Evolutionary conservation across 2,329 filamentous ascomycete species (phyloP).

Genomic region (Stachybotrys elegans): DNA sequence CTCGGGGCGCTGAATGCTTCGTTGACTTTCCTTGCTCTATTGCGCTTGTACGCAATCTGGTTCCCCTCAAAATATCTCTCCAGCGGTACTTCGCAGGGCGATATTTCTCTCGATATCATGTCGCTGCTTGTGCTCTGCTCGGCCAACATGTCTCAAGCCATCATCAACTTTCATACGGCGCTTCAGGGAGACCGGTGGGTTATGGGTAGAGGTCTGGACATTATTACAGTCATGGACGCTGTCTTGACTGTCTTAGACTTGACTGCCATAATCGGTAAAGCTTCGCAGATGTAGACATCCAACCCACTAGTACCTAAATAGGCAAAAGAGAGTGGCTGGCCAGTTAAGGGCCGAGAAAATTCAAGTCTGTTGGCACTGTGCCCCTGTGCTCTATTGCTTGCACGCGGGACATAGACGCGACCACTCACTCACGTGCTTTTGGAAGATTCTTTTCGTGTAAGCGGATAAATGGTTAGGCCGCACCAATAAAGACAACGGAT

Average conservation of each 20-base stretch:
- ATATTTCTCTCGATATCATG: conserved; percentile 13
- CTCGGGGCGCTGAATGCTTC: conserved; percentile 17
- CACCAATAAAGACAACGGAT: no score
- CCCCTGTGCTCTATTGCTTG: no score
- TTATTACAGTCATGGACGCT: conserved; percentile 18
- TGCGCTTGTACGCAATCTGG: conserved; percentile 12
- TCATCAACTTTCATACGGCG: conserved; percentile 15
- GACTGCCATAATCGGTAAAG: conserved; percentile 7
- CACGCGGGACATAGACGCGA: no score
- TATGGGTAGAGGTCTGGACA: conserved; percentile 19
- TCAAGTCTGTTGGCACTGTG: no score
- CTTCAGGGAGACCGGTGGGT: conserved; percentile 15
- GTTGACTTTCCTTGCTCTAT: conserved; percentile 12
- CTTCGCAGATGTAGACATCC: no score
- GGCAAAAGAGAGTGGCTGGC: no score
- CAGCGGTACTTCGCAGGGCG: conserved; percentile 8
- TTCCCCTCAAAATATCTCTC: conserved; percentile 7
- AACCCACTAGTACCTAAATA: no score
- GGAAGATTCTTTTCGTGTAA: no score
- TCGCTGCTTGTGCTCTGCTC: conserved; percentile 16
- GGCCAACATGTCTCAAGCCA: conserved; percentile 19
- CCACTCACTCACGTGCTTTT: no score
- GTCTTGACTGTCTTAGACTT: conserved; percentile 15
- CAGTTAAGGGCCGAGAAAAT: no score
- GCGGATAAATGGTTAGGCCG: no score